Evolutionary conservation across 2,329 filamentous ascomycete species (phyloP), one percentile per base, ranked within the genome.

Genomic region (Microcyclospora tardicrescens): DNA sequence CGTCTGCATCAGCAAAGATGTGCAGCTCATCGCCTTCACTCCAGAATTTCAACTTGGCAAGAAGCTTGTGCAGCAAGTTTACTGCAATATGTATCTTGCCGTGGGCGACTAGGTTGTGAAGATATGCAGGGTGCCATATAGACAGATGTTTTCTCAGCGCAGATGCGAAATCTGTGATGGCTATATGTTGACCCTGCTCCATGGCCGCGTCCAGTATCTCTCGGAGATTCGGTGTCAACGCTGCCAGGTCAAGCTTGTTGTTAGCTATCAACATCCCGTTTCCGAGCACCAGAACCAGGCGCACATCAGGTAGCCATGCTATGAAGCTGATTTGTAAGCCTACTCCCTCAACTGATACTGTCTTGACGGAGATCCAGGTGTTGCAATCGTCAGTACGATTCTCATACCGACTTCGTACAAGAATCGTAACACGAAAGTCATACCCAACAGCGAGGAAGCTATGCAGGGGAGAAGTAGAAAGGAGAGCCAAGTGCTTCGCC

Each of bases 241-340:
- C 69, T 42, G 77, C 72, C 0, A 72, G 71, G 39, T 79, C 72
- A 16, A 93, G 75, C n/a, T 75, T 68, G 43, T 87, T 77, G 50
- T 84, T 82, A 54, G 87, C 80, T 6, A 93, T 70, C 57, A 94
- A 87, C 10, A 98, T 68, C 55, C 95, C 87, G 55, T 94, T 94
- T 0, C 91, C 91, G 6, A 86, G 78, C 1, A 86, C 87, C 40
- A 96, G 79, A 5, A 93, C 79, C 10, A 98, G 70, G 52, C 87
- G 79, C 1, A 87, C 89, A 52, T 83, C 79, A 19, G 79, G 77
- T 10, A 95, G 66, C 91, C 91, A 98, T 12, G 42, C 43, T 9
- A 55, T 31, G n/a, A 34, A 42, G 6, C 33, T 40, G 30, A 57
- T 46, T 1, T 39, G 5, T 3, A 54, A 41, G 2, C 54, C 53